These are phyloP conservation scores for Blastocystis sp. DNA, from an alignment of 352 stramenopile species.

Conservation along the genomic window DNA sequence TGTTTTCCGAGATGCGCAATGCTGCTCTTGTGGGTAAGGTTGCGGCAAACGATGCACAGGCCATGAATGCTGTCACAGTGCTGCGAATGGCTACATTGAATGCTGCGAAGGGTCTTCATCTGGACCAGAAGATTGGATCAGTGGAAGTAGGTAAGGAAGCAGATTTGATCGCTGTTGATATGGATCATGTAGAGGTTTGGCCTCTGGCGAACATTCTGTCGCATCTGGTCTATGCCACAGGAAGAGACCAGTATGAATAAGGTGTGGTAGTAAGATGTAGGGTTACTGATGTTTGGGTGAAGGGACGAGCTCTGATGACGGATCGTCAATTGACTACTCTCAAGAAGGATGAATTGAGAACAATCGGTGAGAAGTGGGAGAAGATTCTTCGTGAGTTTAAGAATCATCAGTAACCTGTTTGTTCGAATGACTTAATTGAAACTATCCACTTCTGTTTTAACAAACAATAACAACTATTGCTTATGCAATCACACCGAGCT, in stretches of 20 bases:
- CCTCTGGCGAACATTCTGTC: constrained; percentile 83
- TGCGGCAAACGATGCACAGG: constrained; percentile 74
- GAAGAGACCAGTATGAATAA: constrained; percentile 74
- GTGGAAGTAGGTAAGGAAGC: constrained; percentile 81
- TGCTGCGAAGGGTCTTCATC: constrained; percentile 79
- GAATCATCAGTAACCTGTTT: not conserved
- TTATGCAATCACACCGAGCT: constrained; percentile 70
- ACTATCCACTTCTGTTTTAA: not conserved
- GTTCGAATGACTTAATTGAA: too few species aligned
- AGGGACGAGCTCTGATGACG: constrained; percentile 78
- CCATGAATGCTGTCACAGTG: constrained; percentile 68
- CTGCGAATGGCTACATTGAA: constrained; percentile 84
- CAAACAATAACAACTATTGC: not conserved
- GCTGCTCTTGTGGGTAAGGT: constrained; percentile 81
- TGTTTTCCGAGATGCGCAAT: constrained; percentile 84
- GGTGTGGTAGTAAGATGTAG: constrained; percentile 60
- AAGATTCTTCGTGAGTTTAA: constrained; percentile 68
- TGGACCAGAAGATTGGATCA: constrained; percentile 79
- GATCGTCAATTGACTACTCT: constrained; percentile 79
- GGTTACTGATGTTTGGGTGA: constrained; percentile 84
- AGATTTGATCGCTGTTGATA: constrained; percentile 79
- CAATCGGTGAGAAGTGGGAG: constrained; percentile 69
- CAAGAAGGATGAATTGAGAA: constrained; percentile 74
- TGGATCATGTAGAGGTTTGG: constrained; percentile 80
- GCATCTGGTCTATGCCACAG: constrained; percentile 81